Percentiles rank a stretch among this genome's conserved stretches.
Conservation (phyloP, 768 basidiomycete species). For the Suillus occidentalis region DNA sequence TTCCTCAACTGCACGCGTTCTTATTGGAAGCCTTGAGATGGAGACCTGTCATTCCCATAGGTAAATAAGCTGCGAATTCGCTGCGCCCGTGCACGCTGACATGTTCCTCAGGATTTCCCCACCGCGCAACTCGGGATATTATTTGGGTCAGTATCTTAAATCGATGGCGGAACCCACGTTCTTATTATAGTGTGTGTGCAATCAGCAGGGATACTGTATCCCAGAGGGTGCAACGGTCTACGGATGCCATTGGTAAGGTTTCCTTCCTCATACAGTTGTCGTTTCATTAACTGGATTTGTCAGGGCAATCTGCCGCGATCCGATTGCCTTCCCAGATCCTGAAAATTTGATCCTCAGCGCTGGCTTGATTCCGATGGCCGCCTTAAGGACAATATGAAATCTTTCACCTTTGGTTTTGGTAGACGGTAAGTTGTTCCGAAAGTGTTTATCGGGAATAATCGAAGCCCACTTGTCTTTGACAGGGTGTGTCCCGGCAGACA, state of each 20-base stretch:
- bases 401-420: slow-evolving; percentile 52
- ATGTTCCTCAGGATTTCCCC: slow-evolving; percentile 50
- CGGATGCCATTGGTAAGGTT: slow-evolving; percentile 20
- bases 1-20: slow-evolving; percentile 33
- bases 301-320: slow-evolving; percentile 52
- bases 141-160: slow-evolving; percentile 35
- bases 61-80: slow-evolving; percentile 7
- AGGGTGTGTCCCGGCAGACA: slow-evolving; percentile 64
- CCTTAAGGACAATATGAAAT: slow-evolving; percentile 44
- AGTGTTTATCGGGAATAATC: no score
- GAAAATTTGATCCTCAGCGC: slow-evolving; percentile 52
- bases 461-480: neutral
- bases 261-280: neutral
- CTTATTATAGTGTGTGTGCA: neutral
- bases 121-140: slow-evolving; percentile 59
- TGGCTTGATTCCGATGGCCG: slow-evolving; percentile 45
- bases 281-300: neutral
- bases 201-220: slow-evolving; percentile 26
- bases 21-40: slow-evolving; percentile 33
- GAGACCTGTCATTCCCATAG: slow-evolving; percentile 27
- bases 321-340: slow-evolving; percentile 51
- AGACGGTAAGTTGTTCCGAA: slow-evolving; percentile 20
- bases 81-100: slow-evolving; percentile 3
- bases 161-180: slow-evolving; percentile 20
- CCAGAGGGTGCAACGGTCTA: slow-evolving; percentile 22